Evolutionary conservation across 768 basidiomycete genomes (phyloP).

Genomic region (Suillus weaverae): DNA sequence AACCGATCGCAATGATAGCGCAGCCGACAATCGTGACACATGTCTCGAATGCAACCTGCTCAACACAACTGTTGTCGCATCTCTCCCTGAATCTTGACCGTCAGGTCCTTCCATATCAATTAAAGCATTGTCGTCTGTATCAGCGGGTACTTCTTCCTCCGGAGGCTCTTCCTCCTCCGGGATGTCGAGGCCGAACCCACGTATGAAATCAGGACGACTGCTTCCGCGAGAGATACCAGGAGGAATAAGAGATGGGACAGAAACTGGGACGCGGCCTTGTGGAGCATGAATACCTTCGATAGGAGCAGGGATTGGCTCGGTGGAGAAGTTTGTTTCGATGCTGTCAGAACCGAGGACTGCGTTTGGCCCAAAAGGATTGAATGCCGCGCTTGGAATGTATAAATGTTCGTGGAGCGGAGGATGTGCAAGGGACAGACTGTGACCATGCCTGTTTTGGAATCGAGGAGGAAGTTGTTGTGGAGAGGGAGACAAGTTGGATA

Average conservation of each 20-base stretch:
- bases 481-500: constrained; percentile 53
- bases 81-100: constrained; percentile 34
- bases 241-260: constrained; percentile 46
- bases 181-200: constrained; percentile 80
- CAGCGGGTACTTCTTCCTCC: constrained; percentile 39
- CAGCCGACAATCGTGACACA: constrained; percentile 64
- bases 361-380: constrained; percentile 66
- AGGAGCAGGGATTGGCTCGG: constrained; percentile 24
- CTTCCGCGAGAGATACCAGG: constrained; percentile 44
- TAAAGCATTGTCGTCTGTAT: constrained; percentile 37
- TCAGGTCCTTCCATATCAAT: constrained; percentile 35
- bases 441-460: constrained; percentile 62
- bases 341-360: constrained; percentile 56
- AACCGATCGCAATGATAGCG: constrained; percentile 64
- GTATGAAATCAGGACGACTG: constrained; percentile 68
- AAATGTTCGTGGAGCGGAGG: constrained; percentile 37
- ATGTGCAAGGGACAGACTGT: constrained; percentile 73
- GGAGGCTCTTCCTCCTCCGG: constrained; percentile 73
- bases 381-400: constrained; percentile 41
- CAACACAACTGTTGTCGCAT: constrained; percentile 44
- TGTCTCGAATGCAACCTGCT: constrained; percentile 68
- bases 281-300: constrained; percentile 47
- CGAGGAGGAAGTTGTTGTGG: constrained; percentile 40
- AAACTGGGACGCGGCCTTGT: constrained; percentile 53
- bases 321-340: constrained; percentile 30